Evolutionary conservation across 371 early-diverging fungal species (phyloP), one percentile per base, ranked within the genome.

Genomic region (Zychaea mexicana): DNA sequence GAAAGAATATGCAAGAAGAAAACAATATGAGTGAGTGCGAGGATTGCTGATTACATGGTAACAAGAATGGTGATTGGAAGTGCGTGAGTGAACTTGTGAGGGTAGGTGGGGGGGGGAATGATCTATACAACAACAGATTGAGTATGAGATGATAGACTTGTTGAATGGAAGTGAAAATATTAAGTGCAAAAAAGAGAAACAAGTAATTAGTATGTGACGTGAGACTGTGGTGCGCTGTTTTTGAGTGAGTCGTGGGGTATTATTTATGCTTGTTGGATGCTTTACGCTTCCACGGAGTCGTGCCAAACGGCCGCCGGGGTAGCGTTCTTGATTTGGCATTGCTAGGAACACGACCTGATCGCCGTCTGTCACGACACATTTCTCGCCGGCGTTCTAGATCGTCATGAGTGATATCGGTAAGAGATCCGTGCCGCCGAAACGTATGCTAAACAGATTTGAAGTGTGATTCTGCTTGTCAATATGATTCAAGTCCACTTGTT

Each of bases 331-430:
- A 60, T 60, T 64, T 56, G 36, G 49, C 13, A 42, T 21, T 13
- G 3, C 42, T 28, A 2, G 60, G 54, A 19, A 57, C 30, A 13
- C 65, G 67, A 9, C 74, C 64, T 52, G 64, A 61, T 57, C 64
- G 64, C 33, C 72, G 64, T 12, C 69, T 65, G 17, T 72, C 72
- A 30, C 81, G 68, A 65, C 83, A 83, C 24, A 72, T 54, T 36
- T 83, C 82, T 27, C 83, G 77, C 19, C 78, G 71, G 24, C 78
- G 67, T 56, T 83, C 82, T 49, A 85, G 69, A 33, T 85, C 85
- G 61, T 81, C 78, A 56, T 79, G 76, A 15, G 81, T 78, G 12
- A 85, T 64, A 26, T 85, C 79, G 13, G 77, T 74, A n/a, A 79
- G 54, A 15, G 78, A 76, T 27, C 77, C 71, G 27, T 72, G 65